Conservation (phyloP, 371 early-diverging fungal species). For the Coemansia sp. region DNA sequence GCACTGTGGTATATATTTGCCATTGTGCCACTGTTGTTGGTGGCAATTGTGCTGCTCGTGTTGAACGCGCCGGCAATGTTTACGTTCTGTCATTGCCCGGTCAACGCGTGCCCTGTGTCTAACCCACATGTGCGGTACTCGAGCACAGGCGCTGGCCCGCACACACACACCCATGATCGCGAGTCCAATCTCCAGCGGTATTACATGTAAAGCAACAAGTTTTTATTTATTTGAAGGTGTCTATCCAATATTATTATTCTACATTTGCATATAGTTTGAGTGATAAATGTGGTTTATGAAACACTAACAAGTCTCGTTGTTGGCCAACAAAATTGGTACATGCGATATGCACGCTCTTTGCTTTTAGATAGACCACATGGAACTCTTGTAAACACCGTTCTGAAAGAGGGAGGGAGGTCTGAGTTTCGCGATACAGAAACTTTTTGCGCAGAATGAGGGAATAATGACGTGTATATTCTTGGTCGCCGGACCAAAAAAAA, state of each 20-base stretch:
- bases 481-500: background rate
- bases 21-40: constrained; percentile 39
- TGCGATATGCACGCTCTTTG: too few species aligned
- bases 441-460: background rate
- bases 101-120: constrained; percentile 41
- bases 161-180: constrained; percentile 17
- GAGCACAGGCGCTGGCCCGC: constrained; percentile 5
- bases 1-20: constrained; percentile 46
- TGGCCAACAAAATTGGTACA: too few species aligned
- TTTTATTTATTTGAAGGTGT: constrained; percentile 2
- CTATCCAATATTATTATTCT: background rate
- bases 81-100: constrained; percentile 48
- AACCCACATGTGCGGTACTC: constrained; percentile 42
- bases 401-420: background rate
- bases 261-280: background rate
- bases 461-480: background rate
- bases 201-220: constrained; percentile 29
- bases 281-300: background rate
- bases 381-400: background rate
- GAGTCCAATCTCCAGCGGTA: constrained; percentile 25
- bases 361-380: background rate
- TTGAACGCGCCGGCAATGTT: constrained; percentile 45
- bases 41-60: constrained; percentile 39
- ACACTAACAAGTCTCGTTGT: too few species aligned
- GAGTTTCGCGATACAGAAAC: background rate